Evolutionary conservation across 2,329 filamentous ascomycete species (phyloP).

Genomic region (Alternaria triticina): DNA sequence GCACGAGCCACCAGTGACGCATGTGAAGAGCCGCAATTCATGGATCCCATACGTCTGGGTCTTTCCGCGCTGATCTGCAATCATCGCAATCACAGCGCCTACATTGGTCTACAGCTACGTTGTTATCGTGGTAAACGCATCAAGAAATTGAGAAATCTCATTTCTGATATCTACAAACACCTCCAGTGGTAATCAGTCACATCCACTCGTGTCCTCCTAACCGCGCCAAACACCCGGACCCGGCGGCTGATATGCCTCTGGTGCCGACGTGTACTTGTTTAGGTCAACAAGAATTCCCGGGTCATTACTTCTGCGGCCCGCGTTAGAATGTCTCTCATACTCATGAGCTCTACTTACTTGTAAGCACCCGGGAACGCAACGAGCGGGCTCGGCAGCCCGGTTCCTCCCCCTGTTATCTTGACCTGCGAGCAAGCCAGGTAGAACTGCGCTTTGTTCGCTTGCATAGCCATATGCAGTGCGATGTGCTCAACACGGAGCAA

Average conservation of each 20-base stretch:
- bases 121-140: not conserved
- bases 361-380: slow-evolving; percentile 7
- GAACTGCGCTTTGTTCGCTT: slow-evolving; percentile 44
- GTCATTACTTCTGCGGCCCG: not conserved
- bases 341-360: not conserved
- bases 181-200: not conserved
- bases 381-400: slow-evolving; percentile 44
- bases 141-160: not conserved
- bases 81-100: not conserved
- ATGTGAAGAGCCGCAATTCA: not conserved
- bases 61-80: not conserved
- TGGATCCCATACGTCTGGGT: not conserved
- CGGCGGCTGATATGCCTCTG: not conserved
- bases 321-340: not conserved
- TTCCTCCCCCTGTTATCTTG: slow-evolving; percentile 51
- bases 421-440: slow-evolving; percentile 53
- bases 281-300: not conserved
- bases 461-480: slow-evolving; percentile 45
- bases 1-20: slow-evolving; percentile 21
- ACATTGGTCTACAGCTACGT: not conserved
- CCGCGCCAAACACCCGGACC: not conserved
- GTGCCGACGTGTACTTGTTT: not conserved
- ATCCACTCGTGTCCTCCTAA: not conserved
- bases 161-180: not conserved
- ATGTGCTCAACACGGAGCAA: slow-evolving; percentile 49